Percentiles rank a stretch among this genome's conserved stretches.
Evolutionary conservation across 208 protist species (phyloP).

Genomic region (Wallacemonas rigidus): DNA sequence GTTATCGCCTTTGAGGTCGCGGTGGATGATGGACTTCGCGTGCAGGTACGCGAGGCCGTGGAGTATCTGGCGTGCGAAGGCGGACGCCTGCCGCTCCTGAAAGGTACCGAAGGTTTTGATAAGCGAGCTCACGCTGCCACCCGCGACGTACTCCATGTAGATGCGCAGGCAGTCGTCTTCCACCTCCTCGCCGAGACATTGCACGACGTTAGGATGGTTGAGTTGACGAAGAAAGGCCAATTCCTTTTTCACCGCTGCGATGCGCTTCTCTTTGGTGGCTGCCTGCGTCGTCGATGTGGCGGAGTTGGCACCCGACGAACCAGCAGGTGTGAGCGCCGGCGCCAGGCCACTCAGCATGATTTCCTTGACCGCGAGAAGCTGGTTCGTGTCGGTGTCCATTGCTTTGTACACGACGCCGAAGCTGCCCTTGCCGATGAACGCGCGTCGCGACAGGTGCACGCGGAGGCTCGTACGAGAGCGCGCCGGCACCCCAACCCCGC

Average conservation of each 20-base stretch:
- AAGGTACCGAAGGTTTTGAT: conserved; percentile 79
- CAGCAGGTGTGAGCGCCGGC: neutral
- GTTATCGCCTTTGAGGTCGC: conserved; percentile 94
- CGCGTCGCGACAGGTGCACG: conserved; percentile 66
- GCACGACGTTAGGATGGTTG: conserved; percentile 91
- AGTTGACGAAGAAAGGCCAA: conserved; percentile 79
- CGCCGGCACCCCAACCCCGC: neutral
- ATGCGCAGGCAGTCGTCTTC: conserved; percentile 79
- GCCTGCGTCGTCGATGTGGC: neutral
- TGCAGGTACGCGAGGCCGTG: conserved; percentile 87
- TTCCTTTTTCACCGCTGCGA: conserved; percentile 54
- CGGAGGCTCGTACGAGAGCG: conserved; percentile 18
- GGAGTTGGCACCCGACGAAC: neutral
- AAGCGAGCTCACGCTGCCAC: conserved; percentile 86
- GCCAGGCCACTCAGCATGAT: conserved; percentile 41
- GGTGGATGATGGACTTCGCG: conserved; percentile 79
- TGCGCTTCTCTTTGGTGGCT: conserved; percentile 9
- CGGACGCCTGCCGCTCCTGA: conserved; percentile 70
- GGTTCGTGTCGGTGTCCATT: conserved; percentile 87
- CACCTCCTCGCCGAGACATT: conserved; percentile 81
- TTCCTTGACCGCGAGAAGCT: conserved; percentile 90
- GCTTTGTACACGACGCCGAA: conserved; percentile 86
- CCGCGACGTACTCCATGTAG: conserved; percentile 93
- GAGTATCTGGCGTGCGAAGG: conserved; percentile 83
- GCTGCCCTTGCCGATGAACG: conserved; percentile 86